These are phyloP conservation scores for Mallotus japonicus DNA, from an alignment of 441 rosid genomes.

Conservation along the genomic window DNA sequence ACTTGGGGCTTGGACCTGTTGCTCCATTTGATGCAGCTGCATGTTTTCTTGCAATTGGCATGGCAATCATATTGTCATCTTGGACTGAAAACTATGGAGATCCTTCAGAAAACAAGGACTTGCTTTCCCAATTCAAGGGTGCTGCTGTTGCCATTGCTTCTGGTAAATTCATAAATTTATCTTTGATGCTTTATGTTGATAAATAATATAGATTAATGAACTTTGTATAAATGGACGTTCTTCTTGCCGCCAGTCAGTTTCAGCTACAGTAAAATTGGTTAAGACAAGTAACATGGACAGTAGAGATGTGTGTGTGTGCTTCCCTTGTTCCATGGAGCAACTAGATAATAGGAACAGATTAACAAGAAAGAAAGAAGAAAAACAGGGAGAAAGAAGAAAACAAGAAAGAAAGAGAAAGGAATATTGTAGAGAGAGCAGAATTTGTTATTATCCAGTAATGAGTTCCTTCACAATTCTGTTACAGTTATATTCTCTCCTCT, in stretches of 20 bases:
- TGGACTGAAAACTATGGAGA: slow-evolving; percentile 96
- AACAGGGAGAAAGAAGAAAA: too few relatives aligned
- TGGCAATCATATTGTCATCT: slow-evolving; percentile 82
- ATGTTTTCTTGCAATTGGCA: slow-evolving; percentile 89
- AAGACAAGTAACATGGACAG: not conserved
- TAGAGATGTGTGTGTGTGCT: not conserved
- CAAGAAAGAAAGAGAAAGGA: too few relatives aligned
- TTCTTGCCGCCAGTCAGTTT: not conserved
- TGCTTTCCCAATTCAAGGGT: slow-evolving; percentile 83
- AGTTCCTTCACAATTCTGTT: too few relatives aligned
- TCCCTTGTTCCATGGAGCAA: not conserved
- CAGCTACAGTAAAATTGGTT: too few relatives aligned
- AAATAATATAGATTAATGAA: not conserved
- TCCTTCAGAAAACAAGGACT: slow-evolving; percentile 84
- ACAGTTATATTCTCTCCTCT: too few relatives aligned
- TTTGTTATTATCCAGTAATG: too few relatives aligned
- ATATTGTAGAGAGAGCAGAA: too few relatives aligned
- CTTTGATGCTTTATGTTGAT: not conserved
- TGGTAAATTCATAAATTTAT: slow-evolving; percentile 40
- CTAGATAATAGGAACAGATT: too few relatives aligned
- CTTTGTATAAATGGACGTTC: not conserved
- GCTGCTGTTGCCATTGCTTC: slow-evolving; percentile 96
- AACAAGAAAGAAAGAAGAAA: too few relatives aligned
- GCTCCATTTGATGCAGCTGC: slow-evolving; percentile 99
- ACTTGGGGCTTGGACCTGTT: slow-evolving; percentile 81